These are phyloP conservation scores for Tremellales sp. DNA, from an alignment of 1,284 basidiomycete genomes.

Conservation along the genomic window DNA sequence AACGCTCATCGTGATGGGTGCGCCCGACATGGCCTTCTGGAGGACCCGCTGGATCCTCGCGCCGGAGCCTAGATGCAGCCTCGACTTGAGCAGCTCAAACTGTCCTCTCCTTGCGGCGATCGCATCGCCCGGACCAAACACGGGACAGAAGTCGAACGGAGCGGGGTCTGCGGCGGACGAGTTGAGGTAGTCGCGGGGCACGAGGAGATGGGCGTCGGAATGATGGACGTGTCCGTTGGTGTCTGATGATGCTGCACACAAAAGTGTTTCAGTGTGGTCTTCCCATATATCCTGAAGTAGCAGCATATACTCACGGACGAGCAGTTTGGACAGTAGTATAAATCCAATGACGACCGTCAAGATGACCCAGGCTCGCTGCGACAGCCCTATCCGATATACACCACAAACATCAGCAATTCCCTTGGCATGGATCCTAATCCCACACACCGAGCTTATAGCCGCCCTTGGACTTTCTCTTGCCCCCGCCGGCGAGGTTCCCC, in stretches of 20 bases:
- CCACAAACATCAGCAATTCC: background rate
- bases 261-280: too few relatives aligned
- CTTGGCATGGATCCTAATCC: background rate
- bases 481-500: background rate
- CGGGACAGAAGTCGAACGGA: slow-evolving; percentile 87
- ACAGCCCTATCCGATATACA: slow-evolving; percentile 20
- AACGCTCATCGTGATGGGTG: slow-evolving; percentile 85
- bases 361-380: slow-evolving; percentile 35
- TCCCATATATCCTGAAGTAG: too few relatives aligned
- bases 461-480: background rate
- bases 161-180: slow-evolving; percentile 55
- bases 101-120: slow-evolving; percentile 73
- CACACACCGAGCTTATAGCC: slow-evolving; percentile 1
- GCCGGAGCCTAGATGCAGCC: slow-evolving; percentile 74
- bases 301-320: slow-evolving; percentile 29
- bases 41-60: slow-evolving; percentile 77
- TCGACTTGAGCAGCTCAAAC: slow-evolving; percentile 67
- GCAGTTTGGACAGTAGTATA: slow-evolving; percentile 30
- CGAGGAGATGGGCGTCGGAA: slow-evolving; percentile 48
- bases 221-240: slow-evolving; percentile 5
- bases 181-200: slow-evolving; percentile 50
- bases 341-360: slow-evolving; percentile 29
- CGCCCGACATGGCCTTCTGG: slow-evolving; percentile 76
- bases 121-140: slow-evolving; percentile 73
- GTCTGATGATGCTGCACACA: background rate